A percentile compares a stretch with the other conserved stretches of the same genome.
These are phyloP conservation scores for Lodderomyces jiufengensis DNA, from an alignment of 1,139 yeast species.

Conservation along the genomic window DNA sequence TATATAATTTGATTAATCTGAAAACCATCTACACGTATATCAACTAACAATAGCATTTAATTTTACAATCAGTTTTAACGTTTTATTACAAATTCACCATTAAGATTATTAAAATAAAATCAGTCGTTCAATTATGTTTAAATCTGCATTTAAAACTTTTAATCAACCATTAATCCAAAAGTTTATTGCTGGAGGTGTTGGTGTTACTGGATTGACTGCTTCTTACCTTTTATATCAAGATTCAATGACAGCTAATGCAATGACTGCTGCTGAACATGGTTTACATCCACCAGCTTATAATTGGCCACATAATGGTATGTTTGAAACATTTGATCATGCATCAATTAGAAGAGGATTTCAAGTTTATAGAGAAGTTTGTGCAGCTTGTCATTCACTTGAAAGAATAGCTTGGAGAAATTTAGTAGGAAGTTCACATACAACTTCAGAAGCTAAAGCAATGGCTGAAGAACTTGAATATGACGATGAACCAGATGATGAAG, in stretches of 20 bases:
- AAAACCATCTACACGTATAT: too few relatives aligned
- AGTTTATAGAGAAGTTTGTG: slow-evolving; percentile 98
- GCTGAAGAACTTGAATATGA: slow-evolving; percentile 97
- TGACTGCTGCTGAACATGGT: slow-evolving; percentile 99
- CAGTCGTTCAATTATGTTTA: slow-evolving; percentile 25
- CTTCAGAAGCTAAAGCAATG: slow-evolving; percentile 86
- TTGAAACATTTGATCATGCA: slow-evolving; percentile 91
- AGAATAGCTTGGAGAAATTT: slow-evolving; percentile 98
- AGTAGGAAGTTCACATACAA: slow-evolving; percentile 94
- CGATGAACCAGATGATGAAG: slow-evolving; percentile 99
- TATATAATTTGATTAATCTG: too few relatives aligned
- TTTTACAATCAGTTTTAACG: too few relatives aligned
- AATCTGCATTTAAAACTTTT: slow-evolving; percentile 21
- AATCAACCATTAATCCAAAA: slow-evolving; percentile 46
- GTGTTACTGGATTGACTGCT: slow-evolving; percentile 66
- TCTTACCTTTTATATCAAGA: slow-evolving; percentile 77
- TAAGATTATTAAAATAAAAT: too few relatives aligned
- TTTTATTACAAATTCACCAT: too few relatives aligned
- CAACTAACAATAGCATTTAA: too few relatives aligned
- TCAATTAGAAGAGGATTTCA: slow-evolving; percentile 99
- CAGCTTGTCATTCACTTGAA: slow-evolving; percentile 96
- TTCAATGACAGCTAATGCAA: slow-evolving; percentile 83
- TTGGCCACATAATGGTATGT: slow-evolving; percentile 94
- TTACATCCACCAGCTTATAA: slow-evolving; percentile 89
- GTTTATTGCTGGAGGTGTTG: slow-evolving; percentile 60